A percentile compares a stretch with the other conserved stretches of the same genome.
These are phyloP conservation scores for Dactylonectria estremocensis DNA, from an alignment of 2,329 filamentous ascomycete species.

Conservation along the genomic window DNA sequence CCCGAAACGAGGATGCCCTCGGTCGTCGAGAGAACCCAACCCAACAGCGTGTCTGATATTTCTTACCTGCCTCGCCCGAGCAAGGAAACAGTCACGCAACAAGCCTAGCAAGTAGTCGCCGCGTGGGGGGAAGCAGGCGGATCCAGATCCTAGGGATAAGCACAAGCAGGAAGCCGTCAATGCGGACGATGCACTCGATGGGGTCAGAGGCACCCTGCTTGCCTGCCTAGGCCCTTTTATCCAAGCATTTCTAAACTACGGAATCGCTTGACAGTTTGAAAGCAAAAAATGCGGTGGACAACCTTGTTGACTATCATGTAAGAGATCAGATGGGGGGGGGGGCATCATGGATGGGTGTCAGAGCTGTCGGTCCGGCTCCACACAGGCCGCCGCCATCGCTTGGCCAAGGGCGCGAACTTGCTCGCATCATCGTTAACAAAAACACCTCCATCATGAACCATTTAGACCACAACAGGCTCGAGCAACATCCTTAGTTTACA, in stretches of 20 bases:
- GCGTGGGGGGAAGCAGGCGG: conserved; percentile 22
- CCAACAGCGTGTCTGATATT: conserved; percentile 1
- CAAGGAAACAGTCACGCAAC: neutral
- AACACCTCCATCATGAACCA: conserved; percentile 16
- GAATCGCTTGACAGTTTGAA: neutral
- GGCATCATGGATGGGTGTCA: neutral
- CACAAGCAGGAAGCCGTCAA: conserved; percentile 22
- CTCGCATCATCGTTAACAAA: conserved; percentile 9
- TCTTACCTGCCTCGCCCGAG: neutral
- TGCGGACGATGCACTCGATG: conserved; percentile 24
- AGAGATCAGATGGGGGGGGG: conserved; percentile 3
- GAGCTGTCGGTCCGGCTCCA: conserved; percentile 5
- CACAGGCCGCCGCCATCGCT: conserved; percentile 10
- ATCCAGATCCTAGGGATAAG: conserved; percentile 23
- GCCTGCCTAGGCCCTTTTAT: conserved; percentile 1
- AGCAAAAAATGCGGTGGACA: neutral
- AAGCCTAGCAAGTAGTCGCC: neutral
- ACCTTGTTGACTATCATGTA: neutral
- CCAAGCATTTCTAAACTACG: neutral
- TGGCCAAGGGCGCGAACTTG: neutral
- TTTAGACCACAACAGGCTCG: conserved; percentile 4
- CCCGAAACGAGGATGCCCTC: conserved; percentile 22
- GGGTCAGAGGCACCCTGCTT: conserved; percentile 2
- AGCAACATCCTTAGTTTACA: conserved; percentile 25
- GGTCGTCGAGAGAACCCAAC: neutral